A percentile compares a stretch with the other conserved stretches of the same genome.
These are phyloP conservation scores for Erysiphe pulchra DNA, from an alignment of 2,329 filamentous ascomycete genomes.

Conservation along the genomic window DNA sequence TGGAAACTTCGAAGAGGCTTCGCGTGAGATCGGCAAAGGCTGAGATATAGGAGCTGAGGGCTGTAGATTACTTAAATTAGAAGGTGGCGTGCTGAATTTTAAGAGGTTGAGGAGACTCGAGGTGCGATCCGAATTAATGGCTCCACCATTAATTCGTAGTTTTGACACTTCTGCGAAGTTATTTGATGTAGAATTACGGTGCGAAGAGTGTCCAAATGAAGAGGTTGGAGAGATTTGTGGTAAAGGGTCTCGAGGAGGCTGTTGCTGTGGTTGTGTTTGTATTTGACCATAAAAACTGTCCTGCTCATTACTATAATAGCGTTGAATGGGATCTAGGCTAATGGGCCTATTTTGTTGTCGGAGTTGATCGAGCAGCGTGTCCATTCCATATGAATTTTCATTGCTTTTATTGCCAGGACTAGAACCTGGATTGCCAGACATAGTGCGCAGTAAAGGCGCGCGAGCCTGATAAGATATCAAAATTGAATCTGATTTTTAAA, in stretches of 20 bases:
- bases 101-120: conserved; percentile 36
- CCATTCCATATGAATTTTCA: conserved; percentile 8
- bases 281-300: conserved; percentile 9
- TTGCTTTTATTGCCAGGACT: conserved; percentile 6
- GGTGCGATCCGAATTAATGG: conserved; percentile 21
- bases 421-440: conserved; percentile 13
- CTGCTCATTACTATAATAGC: conserved; percentile 10
- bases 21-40: conserved; percentile 10
- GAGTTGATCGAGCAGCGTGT: conserved; percentile 14
- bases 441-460: conserved; percentile 6
- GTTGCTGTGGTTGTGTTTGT: conserved; percentile 2
- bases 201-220: conserved; percentile 22
- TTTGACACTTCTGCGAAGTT: conserved; percentile 24
- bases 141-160: conserved; percentile 11
- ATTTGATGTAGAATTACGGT: conserved; percentile 29
- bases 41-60: conserved; percentile 10
- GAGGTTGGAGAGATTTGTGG: conserved; percentile 31
- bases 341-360: conserved; percentile 9
- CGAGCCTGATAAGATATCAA: not conserved
- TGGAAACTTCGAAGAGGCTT: conserved; percentile 7
- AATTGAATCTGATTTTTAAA: not conserved
- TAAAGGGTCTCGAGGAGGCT: conserved; percentile 18
- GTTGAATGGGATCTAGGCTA: conserved; percentile 10
- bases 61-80: conserved; percentile 7
- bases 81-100: conserved; percentile 29